Evolutionary conservation across 2,329 filamentous ascomycete genomes (phyloP), one percentile per base, ranked within the genome.

Genomic region (Chrysoporthe puriensis): DNA sequence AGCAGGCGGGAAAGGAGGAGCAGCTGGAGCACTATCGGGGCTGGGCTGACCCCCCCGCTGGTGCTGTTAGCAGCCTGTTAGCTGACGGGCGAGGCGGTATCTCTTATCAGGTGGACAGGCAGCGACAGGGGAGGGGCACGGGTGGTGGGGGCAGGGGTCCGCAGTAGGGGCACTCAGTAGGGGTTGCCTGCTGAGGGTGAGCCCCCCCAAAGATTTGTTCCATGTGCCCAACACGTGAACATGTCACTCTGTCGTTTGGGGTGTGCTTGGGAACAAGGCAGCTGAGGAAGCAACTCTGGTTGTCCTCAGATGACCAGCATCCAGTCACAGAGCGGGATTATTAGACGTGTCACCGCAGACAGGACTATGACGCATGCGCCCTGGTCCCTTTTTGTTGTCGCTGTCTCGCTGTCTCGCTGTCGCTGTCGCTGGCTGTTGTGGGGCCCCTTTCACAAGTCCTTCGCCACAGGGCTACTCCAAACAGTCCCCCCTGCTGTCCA

Each of bases 51-150:
- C 1, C 0, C 1, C 2, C 13, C 0, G 50, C 5, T 11, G 3
- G 3, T 54, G 21, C 21, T 32, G 50, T 54, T 54, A 54, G 50
- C 14, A 2, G 3, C 50, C 21, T 32, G 50, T 54, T 54, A 54
- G 50, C 14, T 6, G 3, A 11, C 7, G 13, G 32, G 26, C 50
- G 32, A 3, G 21, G 14, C 44, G 34, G 57, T 60, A 59, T 66
- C 64, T 50, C 46, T 66, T 66, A 66, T 66, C 64, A 66, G 64
- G 26, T 26, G 26, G 26, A 26, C 26, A 26, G 2, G 26, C 26
- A 26, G 26, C 26, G 26, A 26, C 61, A 61, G 64, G 60, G 44
- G 34, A 44, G 61, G 6, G 64, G 43, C 46, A 66, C 44, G 64
- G 57, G 60, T 57, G 46, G 36, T 40, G 36, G 36, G 36, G 36